Evolutionary conservation across 1,284 basidiomycete genomes (phyloP).

Genomic region (Coniferiporia weirii): DNA sequence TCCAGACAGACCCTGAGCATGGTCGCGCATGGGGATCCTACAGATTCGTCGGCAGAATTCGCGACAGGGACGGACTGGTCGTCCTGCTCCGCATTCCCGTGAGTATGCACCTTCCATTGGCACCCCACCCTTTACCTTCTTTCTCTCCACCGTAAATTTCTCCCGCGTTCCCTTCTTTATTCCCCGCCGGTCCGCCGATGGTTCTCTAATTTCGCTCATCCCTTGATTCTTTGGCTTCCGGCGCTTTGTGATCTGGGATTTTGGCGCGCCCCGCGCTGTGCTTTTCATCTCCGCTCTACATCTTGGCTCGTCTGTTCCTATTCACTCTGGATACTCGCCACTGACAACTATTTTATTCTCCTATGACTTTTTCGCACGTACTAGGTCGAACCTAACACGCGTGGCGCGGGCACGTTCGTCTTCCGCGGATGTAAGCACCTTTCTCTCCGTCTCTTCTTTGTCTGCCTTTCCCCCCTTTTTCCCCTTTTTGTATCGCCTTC

Average conservation of each 20-base stretch:
- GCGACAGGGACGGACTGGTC: slow-evolving; percentile 5
- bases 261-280: not conserved
- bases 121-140: not conserved
- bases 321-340: not conserved
- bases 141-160: not conserved
- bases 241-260: not conserved
- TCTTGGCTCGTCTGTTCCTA: not conserved
- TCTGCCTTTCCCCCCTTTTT: not conserved
- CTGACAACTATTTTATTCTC: not conserved
- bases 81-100: slow-evolving; percentile 8
- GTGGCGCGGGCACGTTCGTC: slow-evolving; percentile 4
- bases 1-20: slow-evolving; percentile 4
- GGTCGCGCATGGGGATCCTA: slow-evolving; percentile 6
- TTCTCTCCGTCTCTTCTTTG: not conserved
- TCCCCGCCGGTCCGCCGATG: not conserved
- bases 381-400: slow-evolving; percentile 6
- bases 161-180: not conserved
- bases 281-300: not conserved
- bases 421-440: slow-evolving; percentile 8
- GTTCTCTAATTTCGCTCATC: not conserved
- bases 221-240: not conserved
- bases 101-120: not conserved
- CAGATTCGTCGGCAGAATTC: not conserved
- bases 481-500: not conserved
- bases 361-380: not conserved